A percentile compares a stretch with the other conserved stretches of the same genome.
These are phyloP conservation scores for Corynespora cassiicola DNA, from an alignment of 2,329 filamentous ascomycete genomes.

Conservation along the genomic window DNA sequence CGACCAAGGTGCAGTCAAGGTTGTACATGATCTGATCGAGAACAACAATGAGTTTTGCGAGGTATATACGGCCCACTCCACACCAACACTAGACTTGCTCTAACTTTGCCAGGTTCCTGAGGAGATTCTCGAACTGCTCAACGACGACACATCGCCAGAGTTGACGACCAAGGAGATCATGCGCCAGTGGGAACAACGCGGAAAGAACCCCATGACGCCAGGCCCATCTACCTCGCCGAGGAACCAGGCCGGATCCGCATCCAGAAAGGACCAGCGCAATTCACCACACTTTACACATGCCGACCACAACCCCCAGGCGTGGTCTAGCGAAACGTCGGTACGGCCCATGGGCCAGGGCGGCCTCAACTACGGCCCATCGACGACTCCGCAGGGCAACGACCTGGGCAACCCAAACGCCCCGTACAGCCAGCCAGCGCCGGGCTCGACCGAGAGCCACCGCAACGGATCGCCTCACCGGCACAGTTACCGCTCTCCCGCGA, in stretches of 20 bases:
- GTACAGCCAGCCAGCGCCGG: constrained; percentile 40
- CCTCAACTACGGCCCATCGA: constrained; percentile 18
- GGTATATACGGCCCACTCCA: no score
- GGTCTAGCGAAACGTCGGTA: constrained; percentile 84
- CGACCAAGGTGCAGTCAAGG: constrained; percentile 91
- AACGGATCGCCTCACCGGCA: constrained; percentile 46
- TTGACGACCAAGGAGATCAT: constrained; percentile 97
- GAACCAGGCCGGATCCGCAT: constrained; percentile 52
- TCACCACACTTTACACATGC: constrained; percentile 71
- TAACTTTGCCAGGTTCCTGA: constrained; percentile 77
- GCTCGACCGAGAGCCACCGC: constrained; percentile 41
- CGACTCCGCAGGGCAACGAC: constrained; percentile 33
- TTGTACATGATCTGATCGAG: constrained; percentile 87
- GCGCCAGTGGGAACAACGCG: constrained; percentile 87
- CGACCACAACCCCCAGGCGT: constrained; percentile 85
- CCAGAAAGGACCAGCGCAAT: constrained; percentile 57
- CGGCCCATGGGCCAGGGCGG: constrained; percentile 66
- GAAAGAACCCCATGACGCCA: constrained; percentile 67
- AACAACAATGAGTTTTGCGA: constrained; percentile 97
- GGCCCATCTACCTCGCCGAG: constrained; percentile 51
- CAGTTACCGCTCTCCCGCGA: constrained; percentile 45
- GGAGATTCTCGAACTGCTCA: constrained; percentile 84
- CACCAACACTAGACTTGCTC: no score
- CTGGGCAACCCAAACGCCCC: constrained; percentile 40
- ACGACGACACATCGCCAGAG: constrained; percentile 82